Base-by-base conservation (phyloP, 345 rosid genomes). In the Lagerstroemia speciosa region DNA sequence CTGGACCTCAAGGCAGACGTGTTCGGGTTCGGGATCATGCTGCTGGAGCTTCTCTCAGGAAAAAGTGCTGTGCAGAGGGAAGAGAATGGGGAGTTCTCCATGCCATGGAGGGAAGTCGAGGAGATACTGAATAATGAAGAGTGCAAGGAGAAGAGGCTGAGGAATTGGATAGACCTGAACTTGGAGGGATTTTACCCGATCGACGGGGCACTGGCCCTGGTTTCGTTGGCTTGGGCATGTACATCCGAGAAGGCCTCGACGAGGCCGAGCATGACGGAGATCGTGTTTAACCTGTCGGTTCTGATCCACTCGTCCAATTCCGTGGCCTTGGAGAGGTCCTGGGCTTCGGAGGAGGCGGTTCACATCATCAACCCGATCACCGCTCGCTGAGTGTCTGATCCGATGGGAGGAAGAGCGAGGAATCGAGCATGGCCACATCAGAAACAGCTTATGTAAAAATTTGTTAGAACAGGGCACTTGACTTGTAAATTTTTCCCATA, bases 241-340 rank as follows among this genome's bases (percentile, higher is more conserved):
- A 83, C 86, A 0, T 53, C 68, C 60, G 87, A 81, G 75, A 75
- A 75, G 64, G 60, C 87, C 57, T 36, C 73, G 37, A 74, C 78
- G 11, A 84, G 90, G 81, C 93, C 89, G 65, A 81, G 75, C 72
- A 86, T 88, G 89, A 83, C 72, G 15, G 93, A 88, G 72, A 65
- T 88, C 14, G 93, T 86, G 67, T 78, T 86, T 73, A 81, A 70
- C 76, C 85, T 88, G 37, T 75, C 87, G 0, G 76, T 86, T 75
- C 79, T 86, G 22, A 46, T 77, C 34, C 78, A 84, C 14, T 67
- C 87, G 60, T 68, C 61, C 24, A 55, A 72, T 65, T 62, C 74
- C 12, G 80, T 81, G 67, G 70, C 77, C 36, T 36, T 53, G 26
- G 86, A 80, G 29, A 58, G 76, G 75, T 79, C 79, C 3, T 76